These are phyloP conservation scores for Aspergillus caelatus DNA, from an alignment of 2,329 filamentous ascomycete species.

Conservation along the genomic window DNA sequence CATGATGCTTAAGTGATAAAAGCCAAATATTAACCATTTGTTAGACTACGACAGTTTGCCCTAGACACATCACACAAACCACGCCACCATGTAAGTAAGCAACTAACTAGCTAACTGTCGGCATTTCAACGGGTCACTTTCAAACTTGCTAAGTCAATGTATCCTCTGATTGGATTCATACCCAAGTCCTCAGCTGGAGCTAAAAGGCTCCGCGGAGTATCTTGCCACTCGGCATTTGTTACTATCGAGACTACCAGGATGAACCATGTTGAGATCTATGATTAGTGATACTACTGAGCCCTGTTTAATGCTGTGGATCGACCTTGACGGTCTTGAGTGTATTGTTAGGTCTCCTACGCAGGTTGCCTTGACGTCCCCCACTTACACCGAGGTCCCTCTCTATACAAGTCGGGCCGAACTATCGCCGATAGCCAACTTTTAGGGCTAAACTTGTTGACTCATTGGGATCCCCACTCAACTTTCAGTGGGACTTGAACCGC, in stretches of 20 bases:
- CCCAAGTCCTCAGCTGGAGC: background rate
- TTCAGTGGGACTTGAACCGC: background rate
- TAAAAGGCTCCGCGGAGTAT: background rate
- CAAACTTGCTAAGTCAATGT: background rate
- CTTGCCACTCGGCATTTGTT: background rate
- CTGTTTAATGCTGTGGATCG: background rate
- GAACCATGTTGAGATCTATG: background rate
- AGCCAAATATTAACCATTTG: too few relatives aligned
- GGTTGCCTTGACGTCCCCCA: too few relatives aligned
- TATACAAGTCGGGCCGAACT: background rate
- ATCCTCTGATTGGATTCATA: background rate
- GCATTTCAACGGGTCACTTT: background rate
- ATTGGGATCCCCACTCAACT: background rate
- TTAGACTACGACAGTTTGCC: background rate
- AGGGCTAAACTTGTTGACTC: background rate
- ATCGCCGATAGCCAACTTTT: background rate
- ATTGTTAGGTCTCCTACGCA: too few relatives aligned
- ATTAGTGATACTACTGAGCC: too few relatives aligned
- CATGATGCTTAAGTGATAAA: too few relatives aligned
- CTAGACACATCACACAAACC: background rate
- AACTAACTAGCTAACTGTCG: background rate
- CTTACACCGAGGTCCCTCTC: background rate
- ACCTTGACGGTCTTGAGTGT: background rate
- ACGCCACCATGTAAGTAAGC: background rate
- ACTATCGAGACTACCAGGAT: background rate